Base-by-base conservation (phyloP, 352 stramenopile genomes). In the Pythium volutum region DNA sequence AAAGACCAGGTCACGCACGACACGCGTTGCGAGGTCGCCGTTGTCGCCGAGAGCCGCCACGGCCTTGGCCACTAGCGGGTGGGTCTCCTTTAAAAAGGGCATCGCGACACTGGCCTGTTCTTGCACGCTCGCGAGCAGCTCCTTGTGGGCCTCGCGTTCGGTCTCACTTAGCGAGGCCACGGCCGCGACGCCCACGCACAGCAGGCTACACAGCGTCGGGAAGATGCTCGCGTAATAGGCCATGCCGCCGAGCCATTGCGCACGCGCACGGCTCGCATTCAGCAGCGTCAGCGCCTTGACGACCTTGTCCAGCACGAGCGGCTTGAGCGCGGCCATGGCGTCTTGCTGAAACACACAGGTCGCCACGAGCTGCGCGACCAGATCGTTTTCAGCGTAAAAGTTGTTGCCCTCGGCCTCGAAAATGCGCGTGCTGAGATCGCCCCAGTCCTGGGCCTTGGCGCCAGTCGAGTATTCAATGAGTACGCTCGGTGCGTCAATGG, bases 341-440 rank as follows among this genome's bases (percentile, higher is more conserved):
- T 12, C 10, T n/a, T 41, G 51, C 6, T 69, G 50, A n/a, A 69
- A 70, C 34, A 85, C 60, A 10, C 22, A 36, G 6, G 45, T 59
- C 16, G 62, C 62, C 26, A 68, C 47, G 29, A 89, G 76, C 59
- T 93, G 84, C 16, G 79, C 81, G 26, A 87, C 45, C 18, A 88
- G 63, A 33, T 90, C 84, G 0, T 52, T 42, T 51, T 93, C 81
- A 27, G 73, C 77, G 51, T 87, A 93, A 57, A 87, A 93, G 55
- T 93, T 93, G 64, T 70, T 84, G 66, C 79, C 88, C 63, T 93
- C 84, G 8, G 79, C 73, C 54, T 93, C 84, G 50, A 93, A 93
- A 55, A 93, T 93, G 41, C 78, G 77, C 45, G 73, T 71, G 51
- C 76, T 87, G 9, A 91, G 59, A 43, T 89, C 70, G 31, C 79